Conservation (phyloP, 176 grass and related monocot genomes). For the Cenchrus purpureus region DNA sequence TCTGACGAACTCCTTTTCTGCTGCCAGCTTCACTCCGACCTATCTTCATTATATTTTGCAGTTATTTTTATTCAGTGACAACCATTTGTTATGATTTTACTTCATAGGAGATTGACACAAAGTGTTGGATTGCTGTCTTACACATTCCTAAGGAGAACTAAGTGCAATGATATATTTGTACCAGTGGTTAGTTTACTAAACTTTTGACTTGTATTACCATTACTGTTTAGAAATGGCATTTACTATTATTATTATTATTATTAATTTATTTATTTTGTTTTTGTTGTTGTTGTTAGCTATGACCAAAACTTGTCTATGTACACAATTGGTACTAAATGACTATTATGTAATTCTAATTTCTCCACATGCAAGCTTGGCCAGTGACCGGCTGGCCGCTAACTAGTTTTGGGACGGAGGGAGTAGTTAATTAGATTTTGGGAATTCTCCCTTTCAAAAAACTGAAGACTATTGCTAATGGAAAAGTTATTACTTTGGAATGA, state of each 20-base stretch:
- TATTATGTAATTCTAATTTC: background rate
- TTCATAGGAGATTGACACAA: constrained; percentile 61
- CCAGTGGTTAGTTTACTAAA: constrained; percentile 60
- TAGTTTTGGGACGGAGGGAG: background rate
- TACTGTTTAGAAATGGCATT: background rate
- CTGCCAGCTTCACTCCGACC: background rate
- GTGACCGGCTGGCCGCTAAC: background rate
- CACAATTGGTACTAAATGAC: background rate
- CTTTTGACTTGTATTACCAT: constrained; percentile 8
- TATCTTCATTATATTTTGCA: constrained; percentile 16
- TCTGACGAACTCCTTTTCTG: background rate
- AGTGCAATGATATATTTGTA: constrained; percentile 65
- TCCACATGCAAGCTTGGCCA: background rate
- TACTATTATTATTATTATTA: background rate
- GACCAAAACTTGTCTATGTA: background rate
- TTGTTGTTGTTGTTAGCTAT: background rate
- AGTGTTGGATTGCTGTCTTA: constrained; percentile 83
- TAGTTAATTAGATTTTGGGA: too few species aligned
- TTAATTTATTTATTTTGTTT: too few species aligned
- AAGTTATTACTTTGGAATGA: too few species aligned
- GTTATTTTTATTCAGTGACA: constrained; percentile 17
- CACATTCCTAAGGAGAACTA: constrained; percentile 66
- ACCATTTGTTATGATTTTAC: constrained; percentile 19
- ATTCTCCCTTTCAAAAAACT: too few species aligned
- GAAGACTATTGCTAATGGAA: too few species aligned